phyloP scores from a whole-genome alignment of 2,329 filamentous ascomycete species.

The Sclerotinia subarctica region DNA sequence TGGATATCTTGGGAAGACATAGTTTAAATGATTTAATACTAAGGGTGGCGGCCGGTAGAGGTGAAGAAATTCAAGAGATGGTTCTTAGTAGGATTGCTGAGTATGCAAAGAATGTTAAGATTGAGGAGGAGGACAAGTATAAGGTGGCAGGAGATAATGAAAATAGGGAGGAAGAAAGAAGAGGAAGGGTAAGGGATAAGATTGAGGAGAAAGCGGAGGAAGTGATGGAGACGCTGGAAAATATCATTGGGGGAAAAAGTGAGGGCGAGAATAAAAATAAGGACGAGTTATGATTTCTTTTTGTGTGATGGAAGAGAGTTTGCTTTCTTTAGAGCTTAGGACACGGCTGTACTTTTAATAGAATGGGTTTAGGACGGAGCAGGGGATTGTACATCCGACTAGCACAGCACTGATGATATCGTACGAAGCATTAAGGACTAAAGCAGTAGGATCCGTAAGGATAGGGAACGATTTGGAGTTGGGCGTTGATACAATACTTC shows the following conservation, averaged over 20 bases:
- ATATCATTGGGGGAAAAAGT: background rate
- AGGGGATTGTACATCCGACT: background rate
- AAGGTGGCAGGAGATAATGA: constrained; percentile 50
- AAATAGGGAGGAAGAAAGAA: background rate
- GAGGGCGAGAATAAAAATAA: background rate
- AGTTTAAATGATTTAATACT: constrained; percentile 89
- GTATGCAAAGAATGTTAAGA: constrained; percentile 79
- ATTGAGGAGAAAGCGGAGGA: background rate
- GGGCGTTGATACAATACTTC: no score
- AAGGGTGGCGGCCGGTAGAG: constrained; percentile 79
- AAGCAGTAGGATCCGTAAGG: background rate
- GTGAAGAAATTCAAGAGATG: constrained; percentile 72
- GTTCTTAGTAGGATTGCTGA: constrained; percentile 77
- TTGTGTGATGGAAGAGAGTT: background rate
- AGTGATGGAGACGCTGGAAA: background rate
- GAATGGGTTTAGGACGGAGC: background rate
- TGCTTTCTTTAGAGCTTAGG: background rate
- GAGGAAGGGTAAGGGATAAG: background rate
- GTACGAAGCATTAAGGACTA: background rate
- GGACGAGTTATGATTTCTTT: background rate
- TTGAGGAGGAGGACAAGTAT: constrained; percentile 43
- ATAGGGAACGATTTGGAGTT: background rate
- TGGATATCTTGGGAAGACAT: constrained; percentile 88
- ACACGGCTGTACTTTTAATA: no score
- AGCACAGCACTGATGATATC: background rate